A percentile compares a stretch with the other conserved stretches of the same genome.
Evolutionary conservation across 176 grass and related monocot genomes (phyloP).

Genomic region (Dendrocalamus sinicus): DNA sequence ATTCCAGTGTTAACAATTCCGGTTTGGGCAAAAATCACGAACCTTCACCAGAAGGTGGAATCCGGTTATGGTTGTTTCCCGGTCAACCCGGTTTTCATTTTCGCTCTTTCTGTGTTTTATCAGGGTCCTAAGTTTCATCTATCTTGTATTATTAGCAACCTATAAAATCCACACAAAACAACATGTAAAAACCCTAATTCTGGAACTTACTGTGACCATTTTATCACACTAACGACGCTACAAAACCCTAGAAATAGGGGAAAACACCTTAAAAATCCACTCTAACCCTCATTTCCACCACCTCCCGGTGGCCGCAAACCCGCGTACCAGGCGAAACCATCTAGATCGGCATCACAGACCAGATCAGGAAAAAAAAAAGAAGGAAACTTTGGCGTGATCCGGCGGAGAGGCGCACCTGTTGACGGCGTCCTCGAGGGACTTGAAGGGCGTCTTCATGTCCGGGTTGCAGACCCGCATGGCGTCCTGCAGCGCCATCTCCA

Average conservation of each 20-base stretch:
- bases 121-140: background rate
- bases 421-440: constrained; percentile 90
- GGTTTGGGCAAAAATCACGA: background rate
- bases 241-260: background rate
- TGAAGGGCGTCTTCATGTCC: constrained; percentile 79
- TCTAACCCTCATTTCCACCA: background rate
- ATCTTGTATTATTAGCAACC: background rate
- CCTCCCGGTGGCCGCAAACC: background rate
- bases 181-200: background rate
- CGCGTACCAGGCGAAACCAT: background rate
- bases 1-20: background rate
- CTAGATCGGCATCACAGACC: background rate
- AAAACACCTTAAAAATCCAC: background rate
- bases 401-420: constrained; percentile 59
- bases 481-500: constrained; percentile 97
- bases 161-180: background rate
- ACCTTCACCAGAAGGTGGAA: background rate
- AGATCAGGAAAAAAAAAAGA: background rate
- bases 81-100: background rate
- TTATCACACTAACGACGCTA: background rate
- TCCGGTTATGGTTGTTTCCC: background rate
- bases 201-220: background rate
- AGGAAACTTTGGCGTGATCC: constrained; percentile 1
- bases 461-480: constrained; percentile 91
- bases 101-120: background rate